Base-by-base conservation (phyloP, 202 grass and related monocot genomes). In the Schoenoplectus tabernaemontani region DNA sequence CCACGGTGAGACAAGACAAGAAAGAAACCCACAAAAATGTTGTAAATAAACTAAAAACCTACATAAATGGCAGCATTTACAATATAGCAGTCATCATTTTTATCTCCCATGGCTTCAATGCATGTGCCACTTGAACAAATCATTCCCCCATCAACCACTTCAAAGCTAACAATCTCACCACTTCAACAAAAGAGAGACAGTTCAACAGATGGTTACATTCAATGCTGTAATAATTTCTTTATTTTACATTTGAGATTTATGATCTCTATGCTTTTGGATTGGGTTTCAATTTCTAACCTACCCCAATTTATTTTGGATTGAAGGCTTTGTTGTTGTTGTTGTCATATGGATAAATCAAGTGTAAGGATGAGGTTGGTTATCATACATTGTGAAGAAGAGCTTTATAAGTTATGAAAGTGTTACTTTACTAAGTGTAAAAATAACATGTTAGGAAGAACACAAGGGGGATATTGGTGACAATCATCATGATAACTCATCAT, bases 61-160 rank as follows among this genome's bases (percentile, higher is more conserved):
- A 95, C 85, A 41, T 92, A 98, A 42, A 98, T 88, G 22, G 95
- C 95, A 64, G 95, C 89, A 67, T 98, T 94, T 54, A 92, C 89
- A 42, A 98, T 92, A 75, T 98, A 98, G 77, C 95, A 94, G 54
- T 98, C 95, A 12, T 95, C 91, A 64, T 98, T 98, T 82, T 90
- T 92, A 80, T 98, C 95, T 77, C 95, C 95, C 95, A 98, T 98
- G 67, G 91, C 89, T 90, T 98, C 95, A 0, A 98, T 87, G 73
- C 86, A 90, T 57, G 91, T 89, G 0, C 95, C 95, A 38, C 88
- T 95, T 48, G 91, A 98, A 83, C 89, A 98, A 41, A 92, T 94
- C 91, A 94, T 94, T 82, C 95, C 95, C 1, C 95, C 91, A 9
- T 98, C 95, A 1, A 94, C 89, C 3, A 92, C 83, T 76, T 98